phyloP scores from a whole-genome alignment of 768 basidiomycete species.

The Wakefieldia striispora region DNA sequence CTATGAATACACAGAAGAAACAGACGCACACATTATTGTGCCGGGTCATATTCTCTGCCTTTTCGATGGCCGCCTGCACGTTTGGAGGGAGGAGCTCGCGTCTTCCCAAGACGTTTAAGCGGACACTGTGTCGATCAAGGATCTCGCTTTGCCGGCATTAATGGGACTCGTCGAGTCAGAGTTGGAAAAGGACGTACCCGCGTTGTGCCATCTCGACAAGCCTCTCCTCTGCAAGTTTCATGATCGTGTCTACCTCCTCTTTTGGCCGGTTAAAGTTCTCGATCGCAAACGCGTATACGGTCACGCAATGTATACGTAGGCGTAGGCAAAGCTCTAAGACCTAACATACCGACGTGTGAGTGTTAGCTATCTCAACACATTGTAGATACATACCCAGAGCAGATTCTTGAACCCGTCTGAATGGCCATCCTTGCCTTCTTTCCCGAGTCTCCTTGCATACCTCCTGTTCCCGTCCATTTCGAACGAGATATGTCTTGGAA shows the following conservation, averaged over 20 bases:
- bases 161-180: background rate
- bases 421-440: constrained; percentile 77
- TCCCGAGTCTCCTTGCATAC: constrained; percentile 71
- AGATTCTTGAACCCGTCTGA: constrained; percentile 79
- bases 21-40: constrained; percentile 60
- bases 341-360: constrained; percentile 37
- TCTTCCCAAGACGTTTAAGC: constrained; percentile 79
- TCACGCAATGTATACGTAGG: constrained; percentile 79
- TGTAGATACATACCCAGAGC: constrained; percentile 57
- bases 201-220: constrained; percentile 74
- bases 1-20: background rate
- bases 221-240: constrained; percentile 78
- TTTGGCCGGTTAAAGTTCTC: constrained; percentile 91
- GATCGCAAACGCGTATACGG: constrained; percentile 97
- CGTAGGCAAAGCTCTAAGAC: constrained; percentile 81
- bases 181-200: constrained; percentile 54
- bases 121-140: constrained; percentile 77
- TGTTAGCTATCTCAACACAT: background rate
- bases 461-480: constrained; percentile 98
- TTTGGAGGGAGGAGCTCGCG: constrained; percentile 71
- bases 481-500: constrained; percentile 89
- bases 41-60: constrained; percentile 76
- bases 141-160: constrained; percentile 56
- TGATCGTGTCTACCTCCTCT: constrained; percentile 84
- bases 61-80: constrained; percentile 64